phyloP scores from a whole-genome alignment of 1,139 yeast genomes.

The Blastobotrys indianensis region DNA sequence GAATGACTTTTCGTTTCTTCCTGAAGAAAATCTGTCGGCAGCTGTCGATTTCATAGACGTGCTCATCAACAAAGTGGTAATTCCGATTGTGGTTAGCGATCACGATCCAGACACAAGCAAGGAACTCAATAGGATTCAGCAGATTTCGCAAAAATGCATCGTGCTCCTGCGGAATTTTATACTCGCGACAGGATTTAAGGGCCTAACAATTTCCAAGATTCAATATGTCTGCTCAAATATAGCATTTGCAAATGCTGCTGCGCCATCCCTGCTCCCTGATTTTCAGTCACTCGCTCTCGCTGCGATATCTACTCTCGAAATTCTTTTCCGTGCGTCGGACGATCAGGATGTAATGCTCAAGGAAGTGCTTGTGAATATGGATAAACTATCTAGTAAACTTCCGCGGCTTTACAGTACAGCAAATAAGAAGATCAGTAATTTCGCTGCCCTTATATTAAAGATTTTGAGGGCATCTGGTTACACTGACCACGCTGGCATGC shows the following conservation, averaged over 20 bases:
- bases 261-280: background rate
- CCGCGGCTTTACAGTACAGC: conserved; percentile 1
- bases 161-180: background rate
- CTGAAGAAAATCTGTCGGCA: conserved; percentile 7
- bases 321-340: background rate
- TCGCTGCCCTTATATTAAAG: conserved; percentile 3
- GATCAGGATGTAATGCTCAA: conserved; percentile 7
- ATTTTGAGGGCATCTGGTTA: background rate
- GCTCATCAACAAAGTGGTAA: conserved; percentile 1
- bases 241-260: background rate
- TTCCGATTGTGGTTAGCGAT: background rate
- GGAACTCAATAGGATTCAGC: background rate
- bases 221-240: conserved; percentile 8
- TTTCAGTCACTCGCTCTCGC: background rate
- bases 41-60: conserved; percentile 4
- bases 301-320: background rate
- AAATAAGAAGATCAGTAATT: conserved; percentile 1
- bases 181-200: background rate
- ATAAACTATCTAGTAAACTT: conserved; percentile 4
- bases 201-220: background rate
- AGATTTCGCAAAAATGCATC: background rate
- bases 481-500: background rate
- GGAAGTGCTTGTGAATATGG: conserved; percentile 4
- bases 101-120: background rate
- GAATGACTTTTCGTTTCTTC: background rate